Percentiles rank a stretch among this genome's conserved stretches.
Conservation (phyloP, 768 basidiomycete species). For the Hemileccinum rubropunctum region DNA sequence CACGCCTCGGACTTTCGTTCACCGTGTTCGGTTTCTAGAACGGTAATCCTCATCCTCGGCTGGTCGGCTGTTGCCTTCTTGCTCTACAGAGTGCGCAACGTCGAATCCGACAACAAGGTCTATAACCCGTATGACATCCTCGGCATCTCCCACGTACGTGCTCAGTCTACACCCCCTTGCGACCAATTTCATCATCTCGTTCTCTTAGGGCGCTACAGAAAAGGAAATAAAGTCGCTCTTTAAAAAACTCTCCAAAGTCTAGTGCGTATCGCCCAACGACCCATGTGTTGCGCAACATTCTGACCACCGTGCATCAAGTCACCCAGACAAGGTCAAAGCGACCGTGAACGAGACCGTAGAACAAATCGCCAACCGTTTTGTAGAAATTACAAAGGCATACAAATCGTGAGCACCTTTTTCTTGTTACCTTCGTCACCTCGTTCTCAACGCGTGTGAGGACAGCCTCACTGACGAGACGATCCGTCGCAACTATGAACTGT, state of each 20-base stretch:
- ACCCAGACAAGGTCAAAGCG: conserved; percentile 94
- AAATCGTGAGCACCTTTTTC: conserved; percentile 63
- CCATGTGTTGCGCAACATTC: neutral
- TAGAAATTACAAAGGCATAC: conserved; percentile 95
- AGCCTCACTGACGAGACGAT: conserved; percentile 92
- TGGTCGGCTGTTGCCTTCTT: conserved; percentile 74
- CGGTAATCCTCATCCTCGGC: conserved; percentile 58
- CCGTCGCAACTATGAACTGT: conserved; percentile 84
- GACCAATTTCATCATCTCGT: neutral
- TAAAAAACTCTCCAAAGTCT: conserved; percentile 86
- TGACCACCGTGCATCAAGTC: conserved; percentile 45
- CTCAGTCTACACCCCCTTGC: neutral
- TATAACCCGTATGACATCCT: conserved; percentile 97
- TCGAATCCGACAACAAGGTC: conserved; percentile 60
- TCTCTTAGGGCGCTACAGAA: conserved; percentile 57
- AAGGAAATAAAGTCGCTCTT: conserved; percentile 96
- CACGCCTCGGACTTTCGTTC: neutral
- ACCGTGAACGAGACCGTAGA: conserved; percentile 83
- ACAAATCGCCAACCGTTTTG: conserved; percentile 81
- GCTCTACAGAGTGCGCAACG: conserved; percentile 56
- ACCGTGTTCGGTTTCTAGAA: conserved; percentile 37
- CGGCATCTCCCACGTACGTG: conserved; percentile 56
- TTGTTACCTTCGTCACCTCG: neutral
- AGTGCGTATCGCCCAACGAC: conserved; percentile 44
- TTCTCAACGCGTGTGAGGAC: neutral